Evolutionary conservation across 768 basidiomycete species (phyloP), one percentile per base, ranked within the genome.

Genomic region (Cubamyces lactineus): DNA sequence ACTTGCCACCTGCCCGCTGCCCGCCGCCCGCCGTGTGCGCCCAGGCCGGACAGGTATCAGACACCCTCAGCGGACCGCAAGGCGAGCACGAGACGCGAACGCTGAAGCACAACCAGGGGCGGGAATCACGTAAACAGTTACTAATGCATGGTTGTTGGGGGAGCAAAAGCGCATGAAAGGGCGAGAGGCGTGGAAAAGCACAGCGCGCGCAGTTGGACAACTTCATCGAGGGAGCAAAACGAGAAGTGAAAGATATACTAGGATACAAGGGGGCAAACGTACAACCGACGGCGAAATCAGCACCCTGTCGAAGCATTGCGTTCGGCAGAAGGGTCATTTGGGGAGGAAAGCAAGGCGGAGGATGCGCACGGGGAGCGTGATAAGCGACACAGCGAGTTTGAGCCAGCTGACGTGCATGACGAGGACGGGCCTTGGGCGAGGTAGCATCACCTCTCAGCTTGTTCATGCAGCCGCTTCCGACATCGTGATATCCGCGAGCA

Each of bases 401-500:
- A 6, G 24, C 21, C 39, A 26, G 46, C 42, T 42, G 13, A 42
- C 40, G 15, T 49, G 17, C 46, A 23, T 8, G 34, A 38, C 38
- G 48, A 24, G n/a, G 47, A 23, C 17, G 23, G 38, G 13, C 12
- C 38, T 40, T 49, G 26, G 41, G n/a, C 21, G 19, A 43, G 17
- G 15, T 28, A 30, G 39, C 45, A 46, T n/a, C 51, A 16, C 23
- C 11, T 21, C 34, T 4, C 43, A 16, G 39, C n/a, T n/a, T 21
- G n/a, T 23, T 66, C 57, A 64, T 53, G 64, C 65, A 11, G 64
- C 65, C 3, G 63, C 66, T 55, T 73, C 72, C 17, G 70, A 66
- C 72, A 73, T 73, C 13, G 69, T 69, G 53, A 71, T 68, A 51
- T 73, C 72, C 24, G 67, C 65, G 50, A 69, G 61, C 24, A 66